Evolutionary conservation across 306 rosid genomes (phyloP), one percentile per base, ranked within the genome.

Genomic region (Castanospermum australe): DNA sequence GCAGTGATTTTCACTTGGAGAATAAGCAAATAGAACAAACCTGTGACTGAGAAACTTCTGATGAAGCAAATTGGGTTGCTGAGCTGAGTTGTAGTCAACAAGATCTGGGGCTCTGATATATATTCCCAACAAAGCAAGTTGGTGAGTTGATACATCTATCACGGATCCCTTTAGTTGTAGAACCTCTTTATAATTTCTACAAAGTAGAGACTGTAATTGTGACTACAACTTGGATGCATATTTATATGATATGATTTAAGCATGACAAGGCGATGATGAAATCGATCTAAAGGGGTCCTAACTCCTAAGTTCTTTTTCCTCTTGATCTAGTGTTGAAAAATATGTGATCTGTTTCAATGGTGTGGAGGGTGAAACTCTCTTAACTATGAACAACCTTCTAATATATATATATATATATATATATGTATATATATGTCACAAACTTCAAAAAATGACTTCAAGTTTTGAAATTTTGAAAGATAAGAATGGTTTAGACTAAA

Each of bases 21-120:
- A 79, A 71, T 50, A 66, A 55, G 75, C 42, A 64, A 65, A 48
- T 9, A 54, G 25, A 66, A 56, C 45, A 77, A 66, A 66, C 75
- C 75, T 77, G 52, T 22, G 55, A 63, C 39, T 6, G 6, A 66
- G 44, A 66, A 77, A 63, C 45, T 77, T 77, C 10, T 36, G 2
- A 14, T 61, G 79, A 60, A 51, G 81, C 74, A 65, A 64, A 54
- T 52, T 14, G 17, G 75, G 74, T 25, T 77, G 57, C 30, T 65
- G 63, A 28, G 13, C 14, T 41, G 6, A 56, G 24, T 6, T 7
- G 21, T 11, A 8, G 8, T 18, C 14, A 20, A 76, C 42, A 64
- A 62, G 65, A 66, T 77, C 56, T 52, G 55, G 42, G 66, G 56
- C 12, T 57, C 54, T 63, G 18, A 64, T 36, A 33, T 64, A 42